Percentiles rank a stretch among this genome's conserved stretches.
phyloP scores from a whole-genome alignment of 129 eudicot genomes.

The Flaveria linearis region DNA sequence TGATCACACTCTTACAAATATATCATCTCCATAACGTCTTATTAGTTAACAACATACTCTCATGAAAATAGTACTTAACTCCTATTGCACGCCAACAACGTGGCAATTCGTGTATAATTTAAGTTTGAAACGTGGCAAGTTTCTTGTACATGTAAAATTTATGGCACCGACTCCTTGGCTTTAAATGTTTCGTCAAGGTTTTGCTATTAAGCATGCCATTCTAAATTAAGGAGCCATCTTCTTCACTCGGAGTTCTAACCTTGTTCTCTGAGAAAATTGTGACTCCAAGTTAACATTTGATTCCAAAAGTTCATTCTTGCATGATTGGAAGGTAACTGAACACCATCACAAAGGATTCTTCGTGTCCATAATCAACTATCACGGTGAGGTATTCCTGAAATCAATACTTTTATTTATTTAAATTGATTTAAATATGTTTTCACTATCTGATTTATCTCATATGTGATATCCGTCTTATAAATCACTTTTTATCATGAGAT shows the following conservation, averaged over 20 bases:
- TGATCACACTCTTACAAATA: not conserved
- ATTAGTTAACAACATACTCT: not conserved
- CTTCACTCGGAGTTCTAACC: not conserved
- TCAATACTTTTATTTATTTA: not conserved
- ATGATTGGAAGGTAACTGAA: not conserved
- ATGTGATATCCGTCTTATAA: not conserved
- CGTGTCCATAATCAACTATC: not conserved
- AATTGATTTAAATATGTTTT: not conserved
- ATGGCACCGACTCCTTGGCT: slow-evolving; percentile 1
- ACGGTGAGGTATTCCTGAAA: not conserved
- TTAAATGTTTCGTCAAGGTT: not conserved
- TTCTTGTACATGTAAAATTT: not conserved
- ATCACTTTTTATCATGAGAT: not conserved
- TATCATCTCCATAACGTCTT: not conserved
- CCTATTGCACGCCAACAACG: not conserved
- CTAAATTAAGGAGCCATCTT: not conserved
- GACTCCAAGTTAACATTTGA: not conserved
- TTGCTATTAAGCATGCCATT: not conserved
- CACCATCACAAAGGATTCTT: not conserved
- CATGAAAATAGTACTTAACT: not conserved
- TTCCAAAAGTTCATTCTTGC: not conserved
- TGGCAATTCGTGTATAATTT: not conserved
- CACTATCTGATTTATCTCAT: not conserved
- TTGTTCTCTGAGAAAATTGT: not conserved
- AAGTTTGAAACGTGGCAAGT: slow-evolving; percentile 6